Evolutionary conservation across 331 rosid genomes (phyloP).

Genomic region (Rosa hybrid): DNA sequence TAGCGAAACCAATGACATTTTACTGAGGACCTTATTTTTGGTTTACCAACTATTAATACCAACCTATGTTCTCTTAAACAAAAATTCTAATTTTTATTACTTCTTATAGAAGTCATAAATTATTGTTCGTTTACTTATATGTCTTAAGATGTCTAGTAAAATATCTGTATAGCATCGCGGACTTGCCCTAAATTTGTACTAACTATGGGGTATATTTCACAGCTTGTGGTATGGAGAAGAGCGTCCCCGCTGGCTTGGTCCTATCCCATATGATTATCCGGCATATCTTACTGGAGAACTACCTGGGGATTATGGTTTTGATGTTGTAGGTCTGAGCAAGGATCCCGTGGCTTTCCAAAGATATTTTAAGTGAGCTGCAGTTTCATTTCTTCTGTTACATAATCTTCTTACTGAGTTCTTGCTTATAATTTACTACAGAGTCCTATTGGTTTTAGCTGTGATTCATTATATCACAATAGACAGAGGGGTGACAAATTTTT

Average conservation of each 20-base stretch:
- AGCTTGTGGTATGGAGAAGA: slow-evolving; percentile 88
- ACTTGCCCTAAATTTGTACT: not conserved
- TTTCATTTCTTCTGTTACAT: not conserved
- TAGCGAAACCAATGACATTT: not conserved
- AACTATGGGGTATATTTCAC: slow-evolving; percentile 26
- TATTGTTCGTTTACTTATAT: not conserved
- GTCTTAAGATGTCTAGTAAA: not conserved
- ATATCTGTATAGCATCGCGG: too few species aligned
- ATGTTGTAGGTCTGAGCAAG: slow-evolving; percentile 73
- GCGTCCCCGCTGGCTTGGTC: slow-evolving; percentile 97
- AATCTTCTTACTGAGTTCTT: not conserved
- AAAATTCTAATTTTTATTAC: not conserved
- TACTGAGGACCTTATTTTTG: not conserved
- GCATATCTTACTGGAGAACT: slow-evolving; percentile 76
- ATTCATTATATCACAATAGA: not conserved
- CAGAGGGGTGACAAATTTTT: not conserved
- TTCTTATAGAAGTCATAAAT: not conserved
- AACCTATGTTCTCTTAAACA: not conserved
- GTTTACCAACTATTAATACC: not conserved
- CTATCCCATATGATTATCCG: slow-evolving; percentile 80
- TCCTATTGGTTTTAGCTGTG: not conserved
- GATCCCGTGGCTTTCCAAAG: slow-evolving; percentile 67
- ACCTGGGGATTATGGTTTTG: slow-evolving; percentile 95
- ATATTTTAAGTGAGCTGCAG: slow-evolving; percentile 65
- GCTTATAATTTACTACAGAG: not conserved